phyloP scores from a whole-genome alignment of 495 filamentous ascomycete species.

The Lentithecium fluviatile region DNA sequence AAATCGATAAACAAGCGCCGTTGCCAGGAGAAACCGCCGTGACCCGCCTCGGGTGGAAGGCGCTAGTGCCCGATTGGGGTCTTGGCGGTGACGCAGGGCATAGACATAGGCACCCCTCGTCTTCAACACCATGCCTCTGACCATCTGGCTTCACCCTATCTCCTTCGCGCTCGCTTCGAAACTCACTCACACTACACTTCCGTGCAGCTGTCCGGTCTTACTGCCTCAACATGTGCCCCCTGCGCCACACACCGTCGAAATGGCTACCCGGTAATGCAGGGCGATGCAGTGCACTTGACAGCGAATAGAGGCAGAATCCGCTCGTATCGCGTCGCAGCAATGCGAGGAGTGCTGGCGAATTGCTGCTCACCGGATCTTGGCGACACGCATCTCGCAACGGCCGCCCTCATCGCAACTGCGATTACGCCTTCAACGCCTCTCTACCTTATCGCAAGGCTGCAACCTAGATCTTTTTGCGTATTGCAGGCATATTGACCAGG shows the following conservation, averaged over 20 bases:
- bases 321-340: no score
- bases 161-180: background rate
- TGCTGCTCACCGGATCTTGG: slow-evolving; percentile 14
- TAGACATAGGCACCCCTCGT: background rate
- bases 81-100: slow-evolving; percentile 9
- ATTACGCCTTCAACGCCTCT: background rate
- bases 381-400: background rate
- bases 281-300: no score
- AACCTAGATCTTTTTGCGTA: background rate
- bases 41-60: background rate
- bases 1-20: slow-evolving; percentile 17
- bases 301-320: no score
- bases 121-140: slow-evolving; percentile 4
- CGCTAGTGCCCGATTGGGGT: background rate
- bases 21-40: slow-evolving; percentile 23
- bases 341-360: background rate
- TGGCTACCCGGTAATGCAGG: no score
- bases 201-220: no score
- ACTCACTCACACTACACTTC: no score
- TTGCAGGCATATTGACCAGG: no score
- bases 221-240: no score
- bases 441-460: background rate
- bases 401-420: no score
- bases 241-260: no score
- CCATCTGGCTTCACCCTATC: background rate